Evolutionary conservation across 805 yeast species (phyloP).

Genomic region (Candida silvatica): DNA sequence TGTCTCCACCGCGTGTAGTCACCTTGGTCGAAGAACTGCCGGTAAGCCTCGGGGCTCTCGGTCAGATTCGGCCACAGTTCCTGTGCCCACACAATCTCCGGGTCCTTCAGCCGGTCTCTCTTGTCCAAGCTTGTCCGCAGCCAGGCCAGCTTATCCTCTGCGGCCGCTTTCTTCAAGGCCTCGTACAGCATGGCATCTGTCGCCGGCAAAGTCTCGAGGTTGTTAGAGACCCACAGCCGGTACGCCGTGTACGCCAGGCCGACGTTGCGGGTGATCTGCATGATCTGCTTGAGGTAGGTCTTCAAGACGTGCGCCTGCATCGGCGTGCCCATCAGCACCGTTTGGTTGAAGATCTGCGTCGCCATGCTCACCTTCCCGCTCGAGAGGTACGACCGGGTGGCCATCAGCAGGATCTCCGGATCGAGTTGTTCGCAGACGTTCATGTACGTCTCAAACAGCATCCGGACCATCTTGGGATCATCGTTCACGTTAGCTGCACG

Average conservation of each 20-base stretch:
- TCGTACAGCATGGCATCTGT: constrained; percentile 18
- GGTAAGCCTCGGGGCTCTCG: neutral
- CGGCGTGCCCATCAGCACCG: constrained; percentile 14
- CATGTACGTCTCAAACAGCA: constrained; percentile 12
- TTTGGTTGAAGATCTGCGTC: constrained; percentile 20
- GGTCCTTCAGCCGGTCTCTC: constrained; percentile 8
- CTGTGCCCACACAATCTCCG: constrained; percentile 11
- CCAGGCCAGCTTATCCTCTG: constrained; percentile 16
- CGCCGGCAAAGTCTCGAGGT: constrained; percentile 8
- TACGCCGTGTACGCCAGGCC: constrained; percentile 17
- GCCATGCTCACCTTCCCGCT: constrained; percentile 20
- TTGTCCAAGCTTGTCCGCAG: constrained; percentile 9
- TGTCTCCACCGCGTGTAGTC: constrained; percentile 11
- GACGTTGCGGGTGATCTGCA: constrained; percentile 12
- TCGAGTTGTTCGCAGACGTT: constrained; percentile 6
- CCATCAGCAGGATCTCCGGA: constrained; percentile 12
- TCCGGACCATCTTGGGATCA: constrained; percentile 17
- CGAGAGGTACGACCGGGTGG: constrained; percentile 18
- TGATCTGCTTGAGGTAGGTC: constrained; percentile 14
- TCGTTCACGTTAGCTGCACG: constrained; percentile 11
- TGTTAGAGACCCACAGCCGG: constrained; percentile 18
- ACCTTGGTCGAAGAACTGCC: constrained; percentile 3
- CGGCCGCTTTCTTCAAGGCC: constrained; percentile 11
- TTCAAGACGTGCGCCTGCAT: constrained; percentile 13
- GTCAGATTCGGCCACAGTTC: constrained; percentile 9